These are phyloP conservation scores for Aeschynomene evenia DNA, from an alignment of 306 rosid species.

Conservation along the genomic window DNA sequence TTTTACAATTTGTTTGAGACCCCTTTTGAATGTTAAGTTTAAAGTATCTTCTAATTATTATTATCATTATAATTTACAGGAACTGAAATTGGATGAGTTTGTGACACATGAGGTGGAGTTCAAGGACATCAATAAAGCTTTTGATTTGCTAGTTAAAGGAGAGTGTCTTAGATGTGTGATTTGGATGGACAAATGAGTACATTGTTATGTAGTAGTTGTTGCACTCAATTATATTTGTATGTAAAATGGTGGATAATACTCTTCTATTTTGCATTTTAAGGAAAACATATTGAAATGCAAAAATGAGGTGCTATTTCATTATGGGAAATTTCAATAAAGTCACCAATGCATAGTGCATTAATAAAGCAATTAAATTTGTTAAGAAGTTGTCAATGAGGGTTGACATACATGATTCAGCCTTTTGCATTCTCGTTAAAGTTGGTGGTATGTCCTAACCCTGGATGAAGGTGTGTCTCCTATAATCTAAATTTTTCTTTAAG, in stretches of 20 bases:
- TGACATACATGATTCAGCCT: no score
- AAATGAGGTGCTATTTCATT: background rate
- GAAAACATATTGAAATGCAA: background rate
- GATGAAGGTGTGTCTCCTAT: no score
- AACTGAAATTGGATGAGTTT: conserved; percentile 73
- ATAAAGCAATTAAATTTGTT: no score
- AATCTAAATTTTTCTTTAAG: no score
- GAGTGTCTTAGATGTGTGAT: conserved; percentile 65
- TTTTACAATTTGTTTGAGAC: background rate
- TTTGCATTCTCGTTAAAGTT: no score
- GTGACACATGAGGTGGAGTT: conserved; percentile 67
- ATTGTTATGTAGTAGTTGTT: background rate
- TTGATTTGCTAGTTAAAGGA: conserved; percentile 64
- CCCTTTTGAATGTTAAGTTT: background rate
- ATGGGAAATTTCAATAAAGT: conserved; percentile 35
- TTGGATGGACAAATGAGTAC: conserved; percentile 59
- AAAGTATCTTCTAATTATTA: no score
- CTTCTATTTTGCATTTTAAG: conserved; percentile 6
- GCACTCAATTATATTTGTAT: background rate
- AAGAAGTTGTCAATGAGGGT: no score
- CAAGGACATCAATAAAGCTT: conserved; percentile 78
- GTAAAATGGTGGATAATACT: background rate
- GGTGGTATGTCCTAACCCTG: no score
- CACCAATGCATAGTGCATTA: background rate
- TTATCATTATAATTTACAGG: conserved; percentile 49